Evolutionary conservation across 768 basidiomycete species (phyloP), one percentile per base, ranked within the genome.

Genomic region (Russula sp.): DNA sequence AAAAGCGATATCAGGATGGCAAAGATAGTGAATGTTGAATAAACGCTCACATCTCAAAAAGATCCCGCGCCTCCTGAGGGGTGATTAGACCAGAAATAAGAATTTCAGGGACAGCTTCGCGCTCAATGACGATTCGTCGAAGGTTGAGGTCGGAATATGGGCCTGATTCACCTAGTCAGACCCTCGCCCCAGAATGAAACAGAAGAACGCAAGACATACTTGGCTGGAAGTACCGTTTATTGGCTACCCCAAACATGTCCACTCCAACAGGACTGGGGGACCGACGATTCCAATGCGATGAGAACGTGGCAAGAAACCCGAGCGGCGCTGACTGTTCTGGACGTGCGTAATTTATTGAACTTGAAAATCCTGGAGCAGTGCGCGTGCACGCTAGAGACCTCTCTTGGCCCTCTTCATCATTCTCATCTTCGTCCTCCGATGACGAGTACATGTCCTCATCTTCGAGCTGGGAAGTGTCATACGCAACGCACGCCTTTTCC

Each of bases 71-170:
- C 36, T 75, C 74, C 7, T 73, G 70, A 34, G 71, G 67, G 20
- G 73, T 65, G 42, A 75, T 67, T 46, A 75, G 68, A 9, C 74
- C 74, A 1, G 73, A 75, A 7, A 72, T 65, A 34, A 75, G 65
- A 26, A 75, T 75, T 9, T 75, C 73, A 6, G 73, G 73, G 6
- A 74, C 68, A 1, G 72, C 69, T 42, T 74, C 72, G 4, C 74
- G 72, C 67, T 75, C 74, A 42, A 75, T 64, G 46, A 74, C 72
- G 56, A 75, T 71, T 22, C 74, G 72, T 28, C 74, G 71, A 24
- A 75, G 65, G 46, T 74, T 67, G 3, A 74, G 67, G 57, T 75
- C 72, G 14, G 71, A 59, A 44, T 63, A 72, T 3, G 74, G 73
- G 13, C 73, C 74, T 75, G 3, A 22, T 24, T 53, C 14, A 20